Evolutionary conservation across 2,329 filamentous ascomycete genomes (phyloP), one percentile per base, ranked within the genome.

Genomic region (Aspergillus quadricinctus): DNA sequence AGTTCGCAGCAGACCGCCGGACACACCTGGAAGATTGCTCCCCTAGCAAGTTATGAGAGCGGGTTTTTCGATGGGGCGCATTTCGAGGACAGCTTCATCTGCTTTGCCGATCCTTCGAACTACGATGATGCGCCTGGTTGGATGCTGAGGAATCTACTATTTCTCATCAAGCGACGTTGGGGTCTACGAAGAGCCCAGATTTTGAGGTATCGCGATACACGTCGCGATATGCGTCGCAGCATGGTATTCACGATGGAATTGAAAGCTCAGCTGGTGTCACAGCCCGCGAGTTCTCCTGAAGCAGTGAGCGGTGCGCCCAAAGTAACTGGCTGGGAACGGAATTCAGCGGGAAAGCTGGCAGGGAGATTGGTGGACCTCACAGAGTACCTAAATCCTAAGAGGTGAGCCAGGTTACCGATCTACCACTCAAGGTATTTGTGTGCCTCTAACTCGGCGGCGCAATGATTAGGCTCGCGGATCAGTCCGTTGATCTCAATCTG

Each of bases 281-380:
- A 72, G 74, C 4, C 61, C 25, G 56, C 49, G 2, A 54, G 53
- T 23, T 49, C 53, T 40, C 43, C 55, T 31, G 25, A 55, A 29
- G 63, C 57, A n/a, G 40, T 54, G 23, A 49, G 45, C 25, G 46
- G 63, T 52, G 85, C 96, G 81, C 93, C 94, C 50, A 97, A 95
- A 71, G 87, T 94, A 10, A 96, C 92, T 1, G 94, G 94, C 23
- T 99, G 94, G 94, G 94, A 97, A 74, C 86, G 93, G 53, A 91
- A 92, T 60, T 81, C 85, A 19, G 81, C 83, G 25, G 88, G 89
- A 27, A 96, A 95, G 69, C 79, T 97, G 19, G 84, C 85, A 19
- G 86, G 89, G 17, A 87, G 89, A 62, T 83, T 88, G 19, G 90
- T 91, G 14, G 91, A 95, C 66, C 80, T 99, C 8, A 88, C 89